Evolutionary conservation across 148 eudicot genomes (phyloP).

Genomic region (Rhododendron ferrugineum): DNA sequence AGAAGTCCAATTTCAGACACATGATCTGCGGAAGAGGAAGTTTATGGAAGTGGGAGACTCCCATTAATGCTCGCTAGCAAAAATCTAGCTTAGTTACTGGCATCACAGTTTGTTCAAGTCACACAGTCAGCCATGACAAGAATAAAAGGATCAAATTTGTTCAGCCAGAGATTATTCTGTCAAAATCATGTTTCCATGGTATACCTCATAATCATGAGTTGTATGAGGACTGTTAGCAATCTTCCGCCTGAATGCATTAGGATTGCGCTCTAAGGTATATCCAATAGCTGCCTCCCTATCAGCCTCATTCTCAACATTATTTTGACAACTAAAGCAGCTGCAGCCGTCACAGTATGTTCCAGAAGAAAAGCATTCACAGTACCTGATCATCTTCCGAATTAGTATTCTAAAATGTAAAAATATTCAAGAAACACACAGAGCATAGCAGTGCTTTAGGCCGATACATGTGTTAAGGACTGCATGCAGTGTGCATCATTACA

Average conservation of each 20-base stretch:
- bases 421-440: background rate
- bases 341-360: constrained; percentile 55
- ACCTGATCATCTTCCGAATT: constrained; percentile 23
- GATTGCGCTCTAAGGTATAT: constrained; percentile 44
- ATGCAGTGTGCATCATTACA: background rate
- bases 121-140: background rate
- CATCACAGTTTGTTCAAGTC: background rate
- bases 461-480: background rate
- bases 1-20: background rate
- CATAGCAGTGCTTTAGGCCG: background rate
- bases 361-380: constrained; percentile 57
- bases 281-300: constrained; percentile 40
- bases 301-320: constrained; percentile 42
- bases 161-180: background rate
- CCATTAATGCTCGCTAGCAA: background rate
- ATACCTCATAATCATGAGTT: constrained; percentile 33
- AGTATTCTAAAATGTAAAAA: background rate
- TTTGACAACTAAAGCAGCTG: constrained; percentile 49
- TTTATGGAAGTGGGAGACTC: background rate
- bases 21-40: background rate
- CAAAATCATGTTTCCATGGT: background rate
- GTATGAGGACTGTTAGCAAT: constrained; percentile 38
- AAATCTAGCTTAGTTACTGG: background rate
- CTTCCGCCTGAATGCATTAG: constrained; percentile 53
- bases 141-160: background rate